Percentiles rank a stretch among this genome's conserved stretches.
These are phyloP conservation scores for Penicillium atrosanguineum DNA, from an alignment of 495 filamentous ascomycete species.

Conservation along the genomic window DNA sequence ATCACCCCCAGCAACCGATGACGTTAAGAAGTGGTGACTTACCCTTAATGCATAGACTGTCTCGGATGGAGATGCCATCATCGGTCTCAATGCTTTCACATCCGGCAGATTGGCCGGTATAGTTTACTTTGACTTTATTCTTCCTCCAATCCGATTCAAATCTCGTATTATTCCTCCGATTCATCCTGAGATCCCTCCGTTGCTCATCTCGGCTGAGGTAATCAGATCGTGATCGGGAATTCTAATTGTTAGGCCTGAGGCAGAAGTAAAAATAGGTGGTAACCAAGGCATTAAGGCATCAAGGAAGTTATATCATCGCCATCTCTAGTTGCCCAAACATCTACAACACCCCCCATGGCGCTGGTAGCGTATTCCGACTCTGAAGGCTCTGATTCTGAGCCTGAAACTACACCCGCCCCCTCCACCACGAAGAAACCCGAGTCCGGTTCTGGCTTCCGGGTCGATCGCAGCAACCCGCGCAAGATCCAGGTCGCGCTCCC, in stretches of 20 bases:
- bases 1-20: conserved; percentile 18
- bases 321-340: neutral
- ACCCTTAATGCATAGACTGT: neutral
- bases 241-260: neutral
- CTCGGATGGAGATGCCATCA: neutral
- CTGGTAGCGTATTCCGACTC: conserved; percentile 85
- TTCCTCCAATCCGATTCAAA: neutral
- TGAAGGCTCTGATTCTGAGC: conserved; percentile 67
- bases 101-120: neutral
- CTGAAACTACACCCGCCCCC: conserved; percentile 25
- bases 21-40: conserved; percentile 18
- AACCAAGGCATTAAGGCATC: neutral
- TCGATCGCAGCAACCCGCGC: conserved; percentile 74
- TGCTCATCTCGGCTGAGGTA: neutral
- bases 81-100: conserved; percentile 2
- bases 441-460: conserved; percentile 50
- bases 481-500: conserved; percentile 80
- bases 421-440: conserved; percentile 52
- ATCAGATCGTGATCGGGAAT: neutral
- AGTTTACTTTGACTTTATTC: neutral
- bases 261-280: too few relatives aligned
- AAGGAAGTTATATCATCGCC: neutral
- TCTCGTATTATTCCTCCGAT: neutral
- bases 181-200: neutral
- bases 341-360: conserved; percentile 50